Base-by-base conservation (phyloP, 2,329 filamentous ascomycete genomes). In the Fusarium lateritium region DNA sequence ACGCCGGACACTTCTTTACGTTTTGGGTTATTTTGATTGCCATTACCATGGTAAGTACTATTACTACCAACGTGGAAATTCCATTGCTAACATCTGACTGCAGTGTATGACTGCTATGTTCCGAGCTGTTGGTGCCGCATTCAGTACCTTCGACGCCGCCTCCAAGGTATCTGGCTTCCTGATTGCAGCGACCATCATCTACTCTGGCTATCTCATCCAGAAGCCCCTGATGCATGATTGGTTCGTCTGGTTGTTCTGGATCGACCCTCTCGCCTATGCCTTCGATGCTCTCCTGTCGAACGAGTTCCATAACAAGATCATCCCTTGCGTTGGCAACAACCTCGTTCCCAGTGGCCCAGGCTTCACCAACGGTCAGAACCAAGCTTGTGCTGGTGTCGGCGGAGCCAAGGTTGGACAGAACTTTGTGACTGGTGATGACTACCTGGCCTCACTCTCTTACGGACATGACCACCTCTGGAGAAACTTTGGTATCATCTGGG, bases 271-370 rank as follows among this genome's bases (percentile, higher is more conserved):
- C 5, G 87, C 91, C 1, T 93, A 93, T 60, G 89, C 84, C 0
- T 94, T 93, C 59, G 89, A 93, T 67, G 86, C 86, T 0, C 77
- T 94, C 0, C 83, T 93, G 73, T 83, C 89, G 1, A 94, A 94
- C 70, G 91, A 94, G 74, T 93, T 94, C 59, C 84, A 91, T 66
- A 80, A 79, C 34, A 80, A 91, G 73, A 81, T 73, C 3, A 83
- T 89, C 19, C 78, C 81, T 2, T 89, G 87, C 59, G 83, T 83
- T 5, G 81, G 79, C 4, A 66, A 64, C 28, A 86, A 86, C 61
- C 76, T 89, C 7, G 79, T 89, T 5, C 87, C 87, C 0, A 82
- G 75, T 49, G 85, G 86, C 0, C 79, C 82, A 0, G 79, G 79
- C 2, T 90, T 88, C 58, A 50, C 73, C 73, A 62, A 85, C 78